Evolutionary conservation across 441 rosid species (phyloP), one percentile per base, ranked within the genome.

Genomic region (Manihot esculenta): DNA sequence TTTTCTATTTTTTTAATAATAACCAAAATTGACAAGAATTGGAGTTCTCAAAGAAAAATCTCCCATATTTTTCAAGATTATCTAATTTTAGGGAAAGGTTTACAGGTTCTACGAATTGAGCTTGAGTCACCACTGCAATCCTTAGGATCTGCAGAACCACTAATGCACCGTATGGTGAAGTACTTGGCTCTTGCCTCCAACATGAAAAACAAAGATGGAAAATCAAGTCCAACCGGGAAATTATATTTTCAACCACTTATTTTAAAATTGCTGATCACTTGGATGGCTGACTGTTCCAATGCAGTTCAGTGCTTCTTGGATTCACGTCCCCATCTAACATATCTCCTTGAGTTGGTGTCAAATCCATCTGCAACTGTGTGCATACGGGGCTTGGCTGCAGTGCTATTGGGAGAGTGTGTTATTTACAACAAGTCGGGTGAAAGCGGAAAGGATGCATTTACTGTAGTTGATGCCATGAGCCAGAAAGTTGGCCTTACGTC

Each of bases 251-350:
- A 91, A 70, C 91, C 89, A 42, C 84, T 91, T 69, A 89, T 93
- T 71, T 77, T 96, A 82, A 96, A 93, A 80, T 79, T 96, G 84
- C 89, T 96, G 51, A 90, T 96, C 62, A 88, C 86, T 70, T 96
- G 99, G 99, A 84, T 91, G 44, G 89, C 85, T 59, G 86, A 87
- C 69, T 93, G 88, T 74, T 94, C 99, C 18, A 77, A 67, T 79
- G 98, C 98, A 68, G 96, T 93, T 69, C 88, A 88, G 62, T 88
- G 94, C 85, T 91, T 96, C 86, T 76, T 96, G 62, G 97, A 89
- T 83, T 87, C 96, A 62, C 96, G 91, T 53, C 97, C 89, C 70
- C 98, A 96, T 82, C 78, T 88, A 26, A 88, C 96, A 1, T 93
- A 79, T 81, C 80, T 93, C 45, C 94, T 93, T 38, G 98, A 90